Percentiles rank a stretch among this genome's conserved stretches.
Evolutionary conservation across 1,139 yeast genomes (phyloP).

Genomic region (Taphrina flavorubra): DNA sequence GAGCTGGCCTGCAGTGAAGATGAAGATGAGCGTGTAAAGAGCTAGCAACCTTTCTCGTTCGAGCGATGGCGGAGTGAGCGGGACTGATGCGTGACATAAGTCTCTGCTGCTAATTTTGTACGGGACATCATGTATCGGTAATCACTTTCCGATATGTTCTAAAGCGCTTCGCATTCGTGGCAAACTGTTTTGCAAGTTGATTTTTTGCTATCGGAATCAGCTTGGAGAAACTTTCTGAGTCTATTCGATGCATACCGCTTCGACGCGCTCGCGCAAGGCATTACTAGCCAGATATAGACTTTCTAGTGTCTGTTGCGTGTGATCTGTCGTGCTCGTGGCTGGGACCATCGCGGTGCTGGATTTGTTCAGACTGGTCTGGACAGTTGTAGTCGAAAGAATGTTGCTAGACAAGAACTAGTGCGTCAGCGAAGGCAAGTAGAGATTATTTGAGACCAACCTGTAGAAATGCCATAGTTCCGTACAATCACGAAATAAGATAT

Average conservation of each 20-base stretch:
- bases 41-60: neutral
- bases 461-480: neutral
- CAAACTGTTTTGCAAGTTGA: slow-evolving; percentile 15
- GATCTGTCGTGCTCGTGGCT: slow-evolving; percentile 1
- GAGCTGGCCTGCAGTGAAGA: slow-evolving; percentile 82
- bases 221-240: neutral
- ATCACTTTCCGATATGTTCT: slow-evolving; percentile 18
- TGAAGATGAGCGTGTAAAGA: slow-evolving; percentile 72
- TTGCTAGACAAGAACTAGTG: slow-evolving; percentile 8
- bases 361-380: neutral
- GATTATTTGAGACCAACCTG: neutral
- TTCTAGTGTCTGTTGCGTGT: slow-evolving; percentile 4
- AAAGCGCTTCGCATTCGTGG: slow-evolving; percentile 23
- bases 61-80: neutral
- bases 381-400: neutral
- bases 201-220: slow-evolving; percentile 2
- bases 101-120: too few species aligned
- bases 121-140: too few species aligned
- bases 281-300: slow-evolving; percentile 18
- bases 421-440: neutral
- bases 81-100: too few species aligned
- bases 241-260: slow-evolving; percentile 11
- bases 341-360: slow-evolving; percentile 2
- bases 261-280: slow-evolving; percentile 23
- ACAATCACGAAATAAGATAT: neutral